These are phyloP conservation scores for Candida methanosorbosa DNA, from an alignment of 805 yeast genomes.

Conservation along the genomic window DNA sequence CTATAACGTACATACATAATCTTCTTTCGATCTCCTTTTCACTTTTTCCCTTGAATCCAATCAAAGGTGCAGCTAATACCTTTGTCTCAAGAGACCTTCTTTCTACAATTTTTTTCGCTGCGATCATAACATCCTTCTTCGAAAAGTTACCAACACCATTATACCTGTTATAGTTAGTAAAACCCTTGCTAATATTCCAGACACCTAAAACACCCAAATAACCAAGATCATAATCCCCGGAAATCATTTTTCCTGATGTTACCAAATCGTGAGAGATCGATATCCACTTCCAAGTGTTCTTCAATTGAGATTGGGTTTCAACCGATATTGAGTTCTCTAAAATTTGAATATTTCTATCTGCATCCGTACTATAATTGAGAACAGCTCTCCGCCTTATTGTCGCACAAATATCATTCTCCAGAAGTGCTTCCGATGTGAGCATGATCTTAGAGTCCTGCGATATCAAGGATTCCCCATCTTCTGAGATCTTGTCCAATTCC, in stretches of 20 bases:
- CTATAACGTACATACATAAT: constrained; percentile 74
- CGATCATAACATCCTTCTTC: constrained; percentile 33
- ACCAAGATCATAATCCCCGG: constrained; percentile 69
- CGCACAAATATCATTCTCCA: constrained; percentile 67
- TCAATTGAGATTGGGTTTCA: constrained; percentile 46
- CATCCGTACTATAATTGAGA: constrained; percentile 64
- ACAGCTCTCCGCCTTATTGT: constrained; percentile 65
- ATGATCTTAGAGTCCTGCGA: constrained; percentile 15
- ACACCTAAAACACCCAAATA: constrained; percentile 84
- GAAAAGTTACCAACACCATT: constrained; percentile 19
- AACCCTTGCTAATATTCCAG: constrained; percentile 69
- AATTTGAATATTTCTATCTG: constrained; percentile 52
- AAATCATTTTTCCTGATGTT: constrained; percentile 56
- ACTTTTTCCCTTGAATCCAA: constrained; percentile 35
- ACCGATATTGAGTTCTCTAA: constrained; percentile 42
- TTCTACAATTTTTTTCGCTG: constrained; percentile 44
- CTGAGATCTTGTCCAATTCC: constrained; percentile 11
- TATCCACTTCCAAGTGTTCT: constrained; percentile 91
- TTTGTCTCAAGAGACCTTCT: constrained; percentile 34
- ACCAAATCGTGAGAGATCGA: constrained; percentile 60
- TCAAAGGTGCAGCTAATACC: constrained; percentile 31
- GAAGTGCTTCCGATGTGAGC: constrained; percentile 22
- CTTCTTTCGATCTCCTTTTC: constrained; percentile 58
- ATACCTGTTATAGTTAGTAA: constrained; percentile 40
- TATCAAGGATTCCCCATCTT: constrained; percentile 23